These are phyloP conservation scores for Flammula alnicola DNA, from an alignment of 1,284 basidiomycete genomes.

Conservation along the genomic window DNA sequence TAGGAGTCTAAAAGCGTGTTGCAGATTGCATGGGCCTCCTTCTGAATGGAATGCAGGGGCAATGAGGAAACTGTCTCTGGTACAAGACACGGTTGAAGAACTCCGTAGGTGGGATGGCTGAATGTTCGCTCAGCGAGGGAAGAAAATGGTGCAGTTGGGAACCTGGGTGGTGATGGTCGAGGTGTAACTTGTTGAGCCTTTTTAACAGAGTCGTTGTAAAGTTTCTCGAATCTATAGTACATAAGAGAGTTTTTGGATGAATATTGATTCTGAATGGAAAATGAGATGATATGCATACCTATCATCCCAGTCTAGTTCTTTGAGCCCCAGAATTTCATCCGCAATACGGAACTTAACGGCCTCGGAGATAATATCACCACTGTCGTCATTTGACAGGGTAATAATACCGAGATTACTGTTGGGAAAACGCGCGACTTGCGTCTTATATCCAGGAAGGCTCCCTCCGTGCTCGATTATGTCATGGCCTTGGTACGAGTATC, in stretches of 20 bases:
- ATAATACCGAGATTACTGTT: conserved; percentile 45
- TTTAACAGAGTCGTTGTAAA: conserved; percentile 22
- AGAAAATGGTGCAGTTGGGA: conserved; percentile 26
- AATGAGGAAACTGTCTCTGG: conserved; percentile 6
- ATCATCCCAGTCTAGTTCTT: conserved; percentile 38
- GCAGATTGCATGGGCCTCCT: conserved; percentile 21
- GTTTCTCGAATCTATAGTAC: conserved; percentile 30
- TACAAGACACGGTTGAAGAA: conserved; percentile 33
- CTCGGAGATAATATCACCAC: conserved; percentile 34
- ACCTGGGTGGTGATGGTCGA: conserved; percentile 28
- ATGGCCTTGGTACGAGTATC: conserved; percentile 44
- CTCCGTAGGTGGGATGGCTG: conserved; percentile 39
- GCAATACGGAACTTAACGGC: conserved; percentile 39
- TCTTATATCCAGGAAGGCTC: conserved; percentile 46
- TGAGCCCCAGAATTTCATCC: conserved; percentile 38
- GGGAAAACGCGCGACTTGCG: conserved; percentile 41
- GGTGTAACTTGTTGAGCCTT: conserved; percentile 26
- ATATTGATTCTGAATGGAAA: background rate
- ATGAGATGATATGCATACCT: conserved; percentile 14
- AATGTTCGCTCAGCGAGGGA: conserved; percentile 29
- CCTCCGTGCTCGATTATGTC: conserved; percentile 47
- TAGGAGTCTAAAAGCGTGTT: conserved; percentile 24
- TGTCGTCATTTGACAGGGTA: conserved; percentile 46
- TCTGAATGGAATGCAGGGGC: background rate
- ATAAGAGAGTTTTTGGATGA: background rate